Evolutionary conservation across 306 rosid genomes (phyloP), one percentile per base, ranked within the genome.

Genomic region (Cyclanthera cordifolia): DNA sequence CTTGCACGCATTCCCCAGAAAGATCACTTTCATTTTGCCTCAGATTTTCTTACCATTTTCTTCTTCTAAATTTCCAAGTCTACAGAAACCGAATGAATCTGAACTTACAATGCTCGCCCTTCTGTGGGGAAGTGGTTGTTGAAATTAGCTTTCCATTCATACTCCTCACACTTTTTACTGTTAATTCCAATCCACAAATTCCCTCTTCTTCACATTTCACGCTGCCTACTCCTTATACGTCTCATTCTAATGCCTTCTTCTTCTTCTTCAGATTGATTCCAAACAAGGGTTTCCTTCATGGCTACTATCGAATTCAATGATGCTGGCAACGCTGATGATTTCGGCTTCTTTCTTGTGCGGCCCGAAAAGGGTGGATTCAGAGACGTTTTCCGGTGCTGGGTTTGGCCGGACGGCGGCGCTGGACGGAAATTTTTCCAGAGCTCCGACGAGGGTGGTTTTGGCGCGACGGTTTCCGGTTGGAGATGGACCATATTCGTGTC

Each of bases 401-500:
- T 74, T 34, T 6, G 34, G 63, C 69, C 71, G 12, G 83, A 82
- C 63, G 8, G 12, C 6, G 67, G 2, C 14, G 70, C 81, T 69
- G 83, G 77, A 20, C 53, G 58, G 19, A 76, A 5, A 52, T 85
- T 88, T 46, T 53, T 85, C 53, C 80, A 84, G 63, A 60, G 70
- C 65, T 80, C 83, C n/a, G 83, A 79, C 72, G 71, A 46, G 53
- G 74, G 17, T n/a, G 39, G 63, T 32, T 14, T 73, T 61, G 75
- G 52, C n/a, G 71, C 58, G 47, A 69, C 16, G 30, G 80, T 66
- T 14, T 41, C 71, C 15, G 82, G 72, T 41, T 73, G 77, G 49
- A 75, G 88, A 69, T 90, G 92, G 95, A 72, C 81, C 64, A 78
- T 87, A 20, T 17, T 82, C 53, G 79, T 87, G 17, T 90, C 97